These are phyloP conservation scores for Microglena sp. DNA, from an alignment of 139 green algal species.

Conservation along the genomic window DNA sequence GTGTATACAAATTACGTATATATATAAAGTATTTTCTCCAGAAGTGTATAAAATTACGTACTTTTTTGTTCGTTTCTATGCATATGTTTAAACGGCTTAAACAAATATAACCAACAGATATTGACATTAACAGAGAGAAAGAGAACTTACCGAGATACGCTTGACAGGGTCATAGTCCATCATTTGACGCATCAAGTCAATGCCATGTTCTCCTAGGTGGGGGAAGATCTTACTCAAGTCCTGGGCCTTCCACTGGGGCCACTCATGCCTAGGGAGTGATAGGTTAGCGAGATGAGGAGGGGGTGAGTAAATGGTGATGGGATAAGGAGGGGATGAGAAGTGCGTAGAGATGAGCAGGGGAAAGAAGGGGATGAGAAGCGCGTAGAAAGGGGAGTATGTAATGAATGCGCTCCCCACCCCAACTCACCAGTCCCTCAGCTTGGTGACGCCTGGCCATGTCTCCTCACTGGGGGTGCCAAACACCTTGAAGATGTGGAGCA, in stretches of 20 bases:
- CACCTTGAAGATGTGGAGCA: conserved; percentile 85
- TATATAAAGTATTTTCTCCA: background rate
- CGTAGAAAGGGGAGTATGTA: no score
- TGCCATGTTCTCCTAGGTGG: conserved; percentile 60
- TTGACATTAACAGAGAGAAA: background rate
- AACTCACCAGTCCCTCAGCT: conserved; percentile 48
- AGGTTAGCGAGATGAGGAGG: background rate
- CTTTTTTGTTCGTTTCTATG: background rate
- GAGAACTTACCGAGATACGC: conserved; percentile 60
- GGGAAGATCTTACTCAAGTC: conserved; percentile 62
- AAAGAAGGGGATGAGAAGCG: no score
- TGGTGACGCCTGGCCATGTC: conserved; percentile 54
- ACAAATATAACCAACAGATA: background rate
- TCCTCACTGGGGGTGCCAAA: conserved; percentile 77
- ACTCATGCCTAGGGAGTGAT: conserved; percentile 52
- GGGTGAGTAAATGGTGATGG: background rate
- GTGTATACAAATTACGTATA: background rate
- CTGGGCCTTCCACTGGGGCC: conserved; percentile 47
- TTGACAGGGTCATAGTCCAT: conserved; percentile 66
- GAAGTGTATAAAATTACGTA: background rate
- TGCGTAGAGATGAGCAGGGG: background rate
- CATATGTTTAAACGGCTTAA: background rate
- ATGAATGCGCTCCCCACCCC: no score
- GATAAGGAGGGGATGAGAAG: background rate
- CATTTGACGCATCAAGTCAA: conserved; percentile 64